These are phyloP conservation scores for Loxodes magnus DNA, from an alignment of 73 alveolate genomes.

Conservation along the genomic window DNA sequence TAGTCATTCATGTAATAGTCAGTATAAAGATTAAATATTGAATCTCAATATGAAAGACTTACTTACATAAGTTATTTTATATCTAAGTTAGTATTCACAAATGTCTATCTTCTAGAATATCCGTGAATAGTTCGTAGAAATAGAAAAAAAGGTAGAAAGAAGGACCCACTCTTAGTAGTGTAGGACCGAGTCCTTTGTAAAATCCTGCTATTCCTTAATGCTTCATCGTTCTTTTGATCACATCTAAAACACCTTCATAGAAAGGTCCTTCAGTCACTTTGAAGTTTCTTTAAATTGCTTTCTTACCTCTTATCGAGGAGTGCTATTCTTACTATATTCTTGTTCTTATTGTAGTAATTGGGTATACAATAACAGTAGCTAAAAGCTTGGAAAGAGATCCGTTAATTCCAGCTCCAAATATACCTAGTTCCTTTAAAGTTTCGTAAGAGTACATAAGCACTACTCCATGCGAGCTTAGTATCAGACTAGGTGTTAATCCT, in stretches of 20 bases:
- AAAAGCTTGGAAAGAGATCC: constrained; percentile 2
- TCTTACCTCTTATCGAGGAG: not conserved
- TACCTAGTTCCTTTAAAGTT: not conserved
- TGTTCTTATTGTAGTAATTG: not conserved
- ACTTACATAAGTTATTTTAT: too few species aligned
- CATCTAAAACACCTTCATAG: not conserved
- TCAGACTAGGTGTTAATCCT: constrained; percentile 8
- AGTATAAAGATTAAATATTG: too few species aligned
- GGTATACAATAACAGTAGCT: not conserved
- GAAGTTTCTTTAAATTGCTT: not conserved
- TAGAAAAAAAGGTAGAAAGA: too few species aligned
- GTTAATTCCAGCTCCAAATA: not conserved
- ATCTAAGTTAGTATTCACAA: too few species aligned
- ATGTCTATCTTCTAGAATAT: too few species aligned
- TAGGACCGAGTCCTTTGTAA: too few species aligned
- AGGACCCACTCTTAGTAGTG: too few species aligned
- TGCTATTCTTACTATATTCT: constrained; percentile 4
- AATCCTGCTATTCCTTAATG: too few species aligned
- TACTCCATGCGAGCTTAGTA: constrained; percentile 6
- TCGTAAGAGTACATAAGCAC: not conserved
- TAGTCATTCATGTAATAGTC: too few species aligned
- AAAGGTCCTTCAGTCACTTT: not conserved
- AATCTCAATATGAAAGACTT: too few species aligned
- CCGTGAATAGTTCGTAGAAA: too few species aligned
- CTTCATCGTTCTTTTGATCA: too few species aligned